These are phyloP conservation scores for Penicillium janthinellum DNA, from an alignment of 2,329 filamentous ascomycete species.

Conservation along the genomic window DNA sequence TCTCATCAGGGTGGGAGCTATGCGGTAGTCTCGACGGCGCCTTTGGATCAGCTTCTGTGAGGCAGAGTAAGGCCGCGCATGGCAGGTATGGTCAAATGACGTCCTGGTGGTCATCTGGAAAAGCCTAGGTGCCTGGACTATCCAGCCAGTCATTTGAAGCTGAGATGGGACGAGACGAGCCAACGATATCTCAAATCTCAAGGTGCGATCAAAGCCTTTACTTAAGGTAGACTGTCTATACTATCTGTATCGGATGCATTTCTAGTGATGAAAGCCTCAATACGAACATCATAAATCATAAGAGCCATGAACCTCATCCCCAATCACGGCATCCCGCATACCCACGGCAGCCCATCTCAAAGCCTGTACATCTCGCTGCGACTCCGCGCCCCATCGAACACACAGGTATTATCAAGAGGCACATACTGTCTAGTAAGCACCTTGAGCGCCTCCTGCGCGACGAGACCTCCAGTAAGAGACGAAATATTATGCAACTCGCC, in stretches of 20 bases:
- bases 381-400: slow-evolving; percentile 64
- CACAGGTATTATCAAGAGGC: slow-evolving; percentile 64
- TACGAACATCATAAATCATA: slow-evolving; percentile 17
- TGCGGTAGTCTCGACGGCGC: too few relatives aligned
- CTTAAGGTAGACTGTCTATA: background rate
- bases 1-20: too few relatives aligned
- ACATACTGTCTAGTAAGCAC: slow-evolving; percentile 66
- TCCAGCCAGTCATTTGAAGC: background rate
- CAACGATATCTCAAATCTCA: background rate
- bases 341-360: slow-evolving; percentile 24
- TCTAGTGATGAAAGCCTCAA: background rate
- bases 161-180: background rate
- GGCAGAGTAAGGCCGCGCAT: too few relatives aligned
- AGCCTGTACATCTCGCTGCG: slow-evolving; percentile 56
- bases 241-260: background rate
- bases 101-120: background rate
- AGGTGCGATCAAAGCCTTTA: background rate
- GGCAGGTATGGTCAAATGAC: background rate
- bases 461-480: slow-evolving; percentile 82
- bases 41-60: too few relatives aligned
- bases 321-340: background rate
- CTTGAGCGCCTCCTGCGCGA: slow-evolving; percentile 97
- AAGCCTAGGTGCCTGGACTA: background rate
- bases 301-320: background rate
- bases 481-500: slow-evolving; percentile 93